phyloP scores from a whole-genome alignment of 768 basidiomycete species.

The Asterophora lycoperdoides region DNA sequence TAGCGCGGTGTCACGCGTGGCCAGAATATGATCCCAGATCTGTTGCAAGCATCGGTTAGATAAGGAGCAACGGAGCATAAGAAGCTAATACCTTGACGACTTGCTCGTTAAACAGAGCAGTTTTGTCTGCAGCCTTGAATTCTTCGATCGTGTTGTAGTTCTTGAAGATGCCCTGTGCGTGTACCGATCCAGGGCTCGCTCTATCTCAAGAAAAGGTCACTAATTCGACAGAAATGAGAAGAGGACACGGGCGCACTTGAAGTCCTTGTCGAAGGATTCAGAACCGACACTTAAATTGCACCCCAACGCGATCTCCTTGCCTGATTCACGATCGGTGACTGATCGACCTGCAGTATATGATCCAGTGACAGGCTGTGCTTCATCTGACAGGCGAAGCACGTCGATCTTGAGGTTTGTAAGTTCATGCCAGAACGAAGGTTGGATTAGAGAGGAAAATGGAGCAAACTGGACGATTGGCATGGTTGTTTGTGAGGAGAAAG shows the following conservation, averaged over 20 bases:
- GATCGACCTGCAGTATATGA: constrained; percentile 69
- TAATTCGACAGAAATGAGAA: not conserved
- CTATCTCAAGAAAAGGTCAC: constrained; percentile 25
- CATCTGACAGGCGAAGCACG: constrained; percentile 77
- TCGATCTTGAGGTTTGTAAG: constrained; percentile 90
- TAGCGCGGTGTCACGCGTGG: constrained; percentile 46
- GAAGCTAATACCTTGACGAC: constrained; percentile 54
- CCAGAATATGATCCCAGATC: constrained; percentile 66
- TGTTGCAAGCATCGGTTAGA: constrained; percentile 21
- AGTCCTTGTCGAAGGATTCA: constrained; percentile 54
- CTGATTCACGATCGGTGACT: constrained; percentile 74
- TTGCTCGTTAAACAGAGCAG: constrained; percentile 71
- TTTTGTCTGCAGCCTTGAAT: constrained; percentile 87
- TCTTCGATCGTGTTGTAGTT: constrained; percentile 98
- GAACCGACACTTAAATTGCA: constrained; percentile 61
- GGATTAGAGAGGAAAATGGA: constrained; percentile 81
- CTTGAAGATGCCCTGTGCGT: constrained; percentile 67
- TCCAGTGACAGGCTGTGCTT: constrained; percentile 56
- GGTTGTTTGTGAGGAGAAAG: constrained; percentile 6
- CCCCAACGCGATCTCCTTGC: constrained; percentile 65
- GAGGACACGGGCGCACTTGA: constrained; percentile 34
- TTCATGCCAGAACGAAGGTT: constrained; percentile 91
- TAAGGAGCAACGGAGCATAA: not conserved
- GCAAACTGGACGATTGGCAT: constrained; percentile 82
- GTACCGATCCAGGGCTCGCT: constrained; percentile 43